Percentiles rank a stretch among this genome's conserved stretches.
phyloP scores from a whole-genome alignment of 768 basidiomycete genomes.

The Psilocybe sp. region DNA sequence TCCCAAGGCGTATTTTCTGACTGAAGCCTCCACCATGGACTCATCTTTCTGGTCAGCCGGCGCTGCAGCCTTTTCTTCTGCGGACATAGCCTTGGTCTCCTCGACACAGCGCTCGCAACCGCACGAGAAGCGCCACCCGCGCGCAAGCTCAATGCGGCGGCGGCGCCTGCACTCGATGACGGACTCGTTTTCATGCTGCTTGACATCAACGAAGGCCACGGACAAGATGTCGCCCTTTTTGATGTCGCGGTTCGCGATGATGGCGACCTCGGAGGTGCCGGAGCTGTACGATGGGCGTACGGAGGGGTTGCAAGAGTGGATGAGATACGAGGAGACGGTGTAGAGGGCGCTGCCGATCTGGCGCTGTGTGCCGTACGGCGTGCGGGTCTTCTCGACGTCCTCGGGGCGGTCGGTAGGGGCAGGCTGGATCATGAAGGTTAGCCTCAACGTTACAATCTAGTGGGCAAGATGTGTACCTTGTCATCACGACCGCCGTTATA shows the following conservation, averaged over 20 bases:
- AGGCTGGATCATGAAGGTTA: slow-evolving; percentile 39
- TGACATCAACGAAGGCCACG: slow-evolving; percentile 73
- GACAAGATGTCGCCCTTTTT: slow-evolving; percentile 76
- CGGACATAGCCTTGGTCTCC: slow-evolving; percentile 43
- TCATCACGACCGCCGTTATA: slow-evolving; percentile 65
- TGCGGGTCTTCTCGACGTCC: slow-evolving; percentile 71
- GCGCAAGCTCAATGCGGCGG: slow-evolving; percentile 68
- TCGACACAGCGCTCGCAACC: slow-evolving; percentile 59
- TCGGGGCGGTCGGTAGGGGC: slow-evolving; percentile 54
- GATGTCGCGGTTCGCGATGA: slow-evolving; percentile 64
- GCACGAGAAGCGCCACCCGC: slow-evolving; percentile 84
- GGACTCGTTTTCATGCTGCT: slow-evolving; percentile 51
- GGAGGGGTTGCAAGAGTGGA: slow-evolving; percentile 73
- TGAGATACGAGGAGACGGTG: slow-evolving; percentile 71
- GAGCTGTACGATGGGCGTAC: slow-evolving; percentile 61
- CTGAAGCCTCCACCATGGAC: slow-evolving; percentile 41
- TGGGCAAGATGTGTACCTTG: slow-evolving; percentile 44
- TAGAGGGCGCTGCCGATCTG: slow-evolving; percentile 80
- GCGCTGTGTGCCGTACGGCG: slow-evolving; percentile 68
- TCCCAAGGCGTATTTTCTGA: slow-evolving; percentile 18
- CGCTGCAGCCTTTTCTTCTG: slow-evolving; percentile 27
- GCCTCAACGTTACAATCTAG: not conserved
- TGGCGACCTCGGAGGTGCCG: slow-evolving; percentile 67
- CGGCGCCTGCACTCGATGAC: slow-evolving; percentile 55
- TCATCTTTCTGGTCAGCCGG: slow-evolving; percentile 43